phyloP scores from a whole-genome alignment of 306 rosid genomes.

The Erythrophleum fordii region DNA sequence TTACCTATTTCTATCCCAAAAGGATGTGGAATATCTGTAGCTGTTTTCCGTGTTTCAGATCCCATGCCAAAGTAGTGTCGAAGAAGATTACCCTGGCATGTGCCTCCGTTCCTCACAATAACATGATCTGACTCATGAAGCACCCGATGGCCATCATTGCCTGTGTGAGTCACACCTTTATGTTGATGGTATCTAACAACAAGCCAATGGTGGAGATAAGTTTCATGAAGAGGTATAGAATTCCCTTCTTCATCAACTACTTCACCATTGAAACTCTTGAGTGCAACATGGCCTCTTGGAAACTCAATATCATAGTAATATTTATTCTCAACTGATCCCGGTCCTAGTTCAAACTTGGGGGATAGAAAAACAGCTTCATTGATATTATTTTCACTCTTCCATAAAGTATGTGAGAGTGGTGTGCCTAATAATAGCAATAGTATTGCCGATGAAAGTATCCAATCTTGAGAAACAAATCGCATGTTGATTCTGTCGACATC shows the following conservation, averaged over 20 bases:
- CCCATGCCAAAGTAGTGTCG: constrained; percentile 76
- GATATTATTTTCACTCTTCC: constrained; percentile 38
- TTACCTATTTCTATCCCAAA: constrained; percentile 72
- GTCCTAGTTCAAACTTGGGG: constrained; percentile 62
- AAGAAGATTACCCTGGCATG: constrained; percentile 43
- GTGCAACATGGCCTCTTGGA: constrained; percentile 74
- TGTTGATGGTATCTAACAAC: constrained; percentile 32
- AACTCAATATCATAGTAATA: constrained; percentile 50
- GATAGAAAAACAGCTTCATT: constrained; percentile 55
- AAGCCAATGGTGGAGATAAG: constrained; percentile 83
- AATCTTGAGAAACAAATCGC: constrained; percentile 32
- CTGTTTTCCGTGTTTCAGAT: constrained; percentile 67
- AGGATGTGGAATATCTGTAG: constrained; percentile 63
- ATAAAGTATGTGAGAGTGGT: constrained; percentile 40
- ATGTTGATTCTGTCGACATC: constrained; percentile 48
- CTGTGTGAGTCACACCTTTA: constrained; percentile 31
- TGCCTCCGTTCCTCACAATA: constrained; percentile 53
- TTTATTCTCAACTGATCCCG: constrained; percentile 66
- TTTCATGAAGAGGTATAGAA: constrained; percentile 67
- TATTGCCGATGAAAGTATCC: constrained; percentile 35
- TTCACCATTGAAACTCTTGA: constrained; percentile 69
- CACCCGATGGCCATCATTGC: constrained; percentile 7
- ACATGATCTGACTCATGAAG: constrained; percentile 9
- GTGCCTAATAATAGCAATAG: constrained; percentile 38
- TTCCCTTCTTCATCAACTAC: constrained; percentile 69